Percentiles rank a stretch among this genome's conserved stretches.
Conservation (phyloP, 2,329 filamentous ascomycete species). For the Ceratocystis harringtonii region DNA sequence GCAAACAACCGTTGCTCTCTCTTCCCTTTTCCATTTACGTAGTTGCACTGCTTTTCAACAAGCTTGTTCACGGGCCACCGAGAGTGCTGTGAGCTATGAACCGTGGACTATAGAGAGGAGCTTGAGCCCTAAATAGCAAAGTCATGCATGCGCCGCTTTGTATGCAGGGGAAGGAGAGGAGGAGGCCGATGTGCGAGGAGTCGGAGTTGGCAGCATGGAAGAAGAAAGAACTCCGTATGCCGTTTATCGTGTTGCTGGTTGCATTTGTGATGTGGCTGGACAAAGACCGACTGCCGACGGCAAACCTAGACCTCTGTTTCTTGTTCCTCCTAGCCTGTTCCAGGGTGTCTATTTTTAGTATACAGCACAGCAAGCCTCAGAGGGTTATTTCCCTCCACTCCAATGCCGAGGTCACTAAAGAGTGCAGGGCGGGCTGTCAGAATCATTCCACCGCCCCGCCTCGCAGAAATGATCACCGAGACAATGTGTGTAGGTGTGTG, state of each 20-base stretch:
- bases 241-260: neutral
- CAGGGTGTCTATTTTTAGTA: neutral
- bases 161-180: neutral
- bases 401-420: neutral
- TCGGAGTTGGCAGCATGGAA: neutral
- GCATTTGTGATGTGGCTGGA: neutral
- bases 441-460: neutral
- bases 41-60: neutral
- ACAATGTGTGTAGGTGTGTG: neutral
- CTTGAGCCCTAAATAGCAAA: neutral
- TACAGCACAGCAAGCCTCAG: neutral
- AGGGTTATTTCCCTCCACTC: neutral
- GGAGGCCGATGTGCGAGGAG: neutral
- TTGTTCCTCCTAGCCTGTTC: neutral
- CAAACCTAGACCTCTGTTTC: neutral
- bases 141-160: neutral
- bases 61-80: neutral
- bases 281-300: neutral
- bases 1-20: neutral
- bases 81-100: neutral
- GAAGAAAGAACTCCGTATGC: neutral
- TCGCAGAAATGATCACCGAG: neutral
- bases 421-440: neutral
- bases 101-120: neutral
- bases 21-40: neutral